phyloP scores from a whole-genome alignment of 2,329 filamentous ascomycete genomes.

The Epichloe sp. region DNA sequence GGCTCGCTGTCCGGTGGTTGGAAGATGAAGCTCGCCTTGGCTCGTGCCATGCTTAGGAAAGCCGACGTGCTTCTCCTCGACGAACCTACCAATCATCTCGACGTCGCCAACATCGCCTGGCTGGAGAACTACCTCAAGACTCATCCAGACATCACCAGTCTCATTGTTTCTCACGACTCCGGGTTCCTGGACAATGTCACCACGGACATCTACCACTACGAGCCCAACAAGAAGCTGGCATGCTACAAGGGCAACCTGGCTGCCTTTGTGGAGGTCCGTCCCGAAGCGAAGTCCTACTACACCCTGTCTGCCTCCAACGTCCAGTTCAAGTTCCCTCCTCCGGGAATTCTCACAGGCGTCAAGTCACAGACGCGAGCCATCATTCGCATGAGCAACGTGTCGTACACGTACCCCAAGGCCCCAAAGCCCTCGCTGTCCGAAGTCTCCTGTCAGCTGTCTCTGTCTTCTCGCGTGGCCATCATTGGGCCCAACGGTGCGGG shows the following conservation, averaged over 20 bases:
- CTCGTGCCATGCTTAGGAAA: conserved; percentile 88
- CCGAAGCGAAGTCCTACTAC: conserved; percentile 97
- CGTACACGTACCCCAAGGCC: conserved; percentile 85
- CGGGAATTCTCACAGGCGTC: conserved; percentile 86
- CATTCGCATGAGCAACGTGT: conserved; percentile 84
- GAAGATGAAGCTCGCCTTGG: conserved; percentile 99
- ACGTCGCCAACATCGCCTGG: conserved; percentile 94
- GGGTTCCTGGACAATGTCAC: conserved; percentile 94
- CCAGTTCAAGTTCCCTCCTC: conserved; percentile 96
- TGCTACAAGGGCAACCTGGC: conserved; percentile 74
- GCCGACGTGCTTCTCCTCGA: conserved; percentile 95
- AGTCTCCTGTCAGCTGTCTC: conserved; percentile 72
- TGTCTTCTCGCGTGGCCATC: conserved; percentile 89
- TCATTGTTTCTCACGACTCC: conserved; percentile 98
- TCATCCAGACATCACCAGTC: conserved; percentile 90
- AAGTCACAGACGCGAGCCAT: conserved; percentile 92
- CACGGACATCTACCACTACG: conserved; percentile 98
- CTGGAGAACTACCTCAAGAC: conserved; percentile 86
- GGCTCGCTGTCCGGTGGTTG: conserved; percentile 94
- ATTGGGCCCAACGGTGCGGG: conserved; percentile 96
- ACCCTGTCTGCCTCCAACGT: conserved; percentile 78
- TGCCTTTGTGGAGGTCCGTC: conserved; percentile 75
- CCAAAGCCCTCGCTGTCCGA: conserved; percentile 77
- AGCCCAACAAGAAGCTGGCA: conserved; percentile 83
- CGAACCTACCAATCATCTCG: conserved; percentile 97